phyloP scores from a whole-genome alignment of 371 early-diverging fungal species.

The Mucor lusitanicus region DNA sequence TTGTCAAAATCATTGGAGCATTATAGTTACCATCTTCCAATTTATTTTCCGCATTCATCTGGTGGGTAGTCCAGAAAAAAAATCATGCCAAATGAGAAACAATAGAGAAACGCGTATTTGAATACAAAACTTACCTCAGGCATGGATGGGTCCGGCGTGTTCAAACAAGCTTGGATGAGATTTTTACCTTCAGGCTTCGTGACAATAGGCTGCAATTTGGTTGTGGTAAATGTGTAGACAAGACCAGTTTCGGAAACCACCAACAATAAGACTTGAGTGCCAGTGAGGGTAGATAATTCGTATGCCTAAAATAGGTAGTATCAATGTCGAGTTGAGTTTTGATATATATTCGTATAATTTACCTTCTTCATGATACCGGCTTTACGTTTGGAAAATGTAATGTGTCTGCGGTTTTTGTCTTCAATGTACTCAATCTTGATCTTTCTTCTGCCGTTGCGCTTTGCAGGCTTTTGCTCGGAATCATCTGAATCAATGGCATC shows the following conservation, averaged over 20 bases:
- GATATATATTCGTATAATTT: no score
- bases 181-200: constrained; percentile 93
- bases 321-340: not conserved
- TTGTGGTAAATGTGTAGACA: constrained; percentile 98
- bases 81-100: not conserved
- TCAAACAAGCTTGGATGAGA: constrained; percentile 94
- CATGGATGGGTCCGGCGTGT: constrained; percentile 67
- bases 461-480: constrained; percentile 52
- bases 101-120: not conserved
- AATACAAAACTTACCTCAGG: constrained; percentile 3
- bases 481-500: constrained; percentile 51
- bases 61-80: no score
- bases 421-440: constrained; percentile 98
- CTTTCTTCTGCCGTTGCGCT: constrained; percentile 87
- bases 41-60: constrained; percentile 10
- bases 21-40: not conserved
- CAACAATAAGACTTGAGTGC: constrained; percentile 94
- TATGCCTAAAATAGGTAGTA: constrained; percentile 69
- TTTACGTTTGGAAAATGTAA: constrained; percentile 98
- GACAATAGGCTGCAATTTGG: constrained; percentile 95
- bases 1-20: not conserved
- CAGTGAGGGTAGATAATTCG: constrained; percentile 95
- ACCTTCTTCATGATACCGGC: constrained; percentile 99
- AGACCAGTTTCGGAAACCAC: constrained; percentile 97
- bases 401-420: constrained; percentile 93